Evolutionary conservation across 148 eudicot species (phyloP).

Genomic region (Rhododendron molle): DNA sequence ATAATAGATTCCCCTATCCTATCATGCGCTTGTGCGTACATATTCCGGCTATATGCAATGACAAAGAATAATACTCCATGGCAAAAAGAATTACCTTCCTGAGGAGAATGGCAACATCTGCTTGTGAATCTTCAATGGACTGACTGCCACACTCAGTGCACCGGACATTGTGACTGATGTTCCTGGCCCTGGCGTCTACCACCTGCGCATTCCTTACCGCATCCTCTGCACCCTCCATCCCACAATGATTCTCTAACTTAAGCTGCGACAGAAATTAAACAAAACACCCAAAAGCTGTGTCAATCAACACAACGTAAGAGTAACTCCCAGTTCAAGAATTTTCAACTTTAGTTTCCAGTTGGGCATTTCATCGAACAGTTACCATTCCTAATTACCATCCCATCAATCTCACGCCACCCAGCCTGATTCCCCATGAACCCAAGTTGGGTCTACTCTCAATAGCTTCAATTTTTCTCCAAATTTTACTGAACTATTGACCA

Average conservation of each 20-base stretch:
- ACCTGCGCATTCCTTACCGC: conserved; percentile 24
- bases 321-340: background rate
- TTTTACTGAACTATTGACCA: background rate
- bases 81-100: conserved; percentile 50
- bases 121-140: too few relatives aligned
- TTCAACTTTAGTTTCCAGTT: background rate
- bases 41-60: background rate
- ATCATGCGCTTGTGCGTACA: background rate
- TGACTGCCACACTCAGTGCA: too few relatives aligned
- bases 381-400: background rate
- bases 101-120: conserved; percentile 47
- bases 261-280: background rate
- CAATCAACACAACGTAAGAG: background rate
- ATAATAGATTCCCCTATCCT: background rate
- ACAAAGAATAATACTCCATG: background rate
- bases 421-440: too few relatives aligned
- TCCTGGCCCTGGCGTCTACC: too few relatives aligned
- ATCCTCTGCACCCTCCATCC: conserved; percentile 60
- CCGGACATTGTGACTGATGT: too few relatives aligned
- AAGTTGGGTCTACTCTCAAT: background rate
- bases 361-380: background rate
- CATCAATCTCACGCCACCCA: too few relatives aligned
- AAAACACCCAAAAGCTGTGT: background rate
- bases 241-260: background rate
- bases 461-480: background rate